Percentiles rank a stretch among this genome's conserved stretches.
These are phyloP conservation scores for Geopyxis carbonaria DNA, from an alignment of 495 filamentous ascomycete species.

Conservation along the genomic window DNA sequence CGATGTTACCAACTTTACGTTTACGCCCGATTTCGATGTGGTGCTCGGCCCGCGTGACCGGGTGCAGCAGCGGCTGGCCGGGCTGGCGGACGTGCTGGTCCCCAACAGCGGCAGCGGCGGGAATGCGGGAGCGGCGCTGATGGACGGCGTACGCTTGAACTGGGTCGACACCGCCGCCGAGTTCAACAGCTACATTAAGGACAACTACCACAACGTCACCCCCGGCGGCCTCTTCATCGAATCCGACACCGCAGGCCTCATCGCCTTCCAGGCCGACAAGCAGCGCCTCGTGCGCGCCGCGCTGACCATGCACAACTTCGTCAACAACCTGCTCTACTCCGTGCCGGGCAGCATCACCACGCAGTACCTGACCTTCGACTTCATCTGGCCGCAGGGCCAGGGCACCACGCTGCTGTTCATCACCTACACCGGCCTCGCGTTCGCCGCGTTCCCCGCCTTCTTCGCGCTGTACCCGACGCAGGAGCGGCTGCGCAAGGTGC, in stretches of 20 bases:
- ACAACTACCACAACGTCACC: slow-evolving; percentile 46
- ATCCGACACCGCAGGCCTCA: slow-evolving; percentile 33
- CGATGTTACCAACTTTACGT: background rate
- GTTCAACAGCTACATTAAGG: slow-evolving; percentile 46
- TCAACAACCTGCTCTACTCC: slow-evolving; percentile 47
- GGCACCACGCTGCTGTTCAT: slow-evolving; percentile 64
- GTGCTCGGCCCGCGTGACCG: background rate
- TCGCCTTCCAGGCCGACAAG: slow-evolving; percentile 38
- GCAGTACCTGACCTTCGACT: slow-evolving; percentile 51
- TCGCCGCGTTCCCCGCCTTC: slow-evolving; percentile 63
- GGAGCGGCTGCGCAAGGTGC: slow-evolving; percentile 57
- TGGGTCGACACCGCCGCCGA: slow-evolving; percentile 44
- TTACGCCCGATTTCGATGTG: background rate
- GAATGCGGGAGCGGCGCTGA: background rate
- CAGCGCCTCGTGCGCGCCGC: slow-evolving; percentile 33
- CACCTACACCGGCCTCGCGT: slow-evolving; percentile 59
- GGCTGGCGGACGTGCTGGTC: background rate
- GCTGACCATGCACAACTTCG: slow-evolving; percentile 53
- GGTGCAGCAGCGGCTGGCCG: background rate
- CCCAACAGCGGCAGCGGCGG: background rate
- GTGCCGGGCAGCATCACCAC: slow-evolving; percentile 35
- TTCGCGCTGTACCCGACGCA: slow-evolving; percentile 72
- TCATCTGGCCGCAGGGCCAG: slow-evolving; percentile 40
- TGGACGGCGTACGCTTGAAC: slow-evolving; percentile 28
- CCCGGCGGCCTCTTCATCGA: slow-evolving; percentile 65